Evolutionary conservation across 148 eudicot genomes (phyloP), one percentile per base, ranked within the genome.

Genomic region (Dianthus caryophyllus): DNA sequence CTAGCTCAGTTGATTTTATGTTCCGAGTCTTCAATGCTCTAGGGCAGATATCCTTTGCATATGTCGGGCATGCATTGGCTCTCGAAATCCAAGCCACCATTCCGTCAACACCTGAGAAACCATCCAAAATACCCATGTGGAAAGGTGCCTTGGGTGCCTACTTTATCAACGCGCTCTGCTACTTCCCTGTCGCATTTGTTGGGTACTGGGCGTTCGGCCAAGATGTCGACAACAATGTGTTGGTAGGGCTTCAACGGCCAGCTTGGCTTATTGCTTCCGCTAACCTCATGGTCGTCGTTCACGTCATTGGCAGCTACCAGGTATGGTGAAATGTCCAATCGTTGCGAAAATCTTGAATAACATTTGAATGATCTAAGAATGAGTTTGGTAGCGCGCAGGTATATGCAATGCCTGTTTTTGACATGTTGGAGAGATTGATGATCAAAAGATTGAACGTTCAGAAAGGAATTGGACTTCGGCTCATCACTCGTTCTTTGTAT

Each of bases 281-380:
- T 50, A 93, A 93, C 66, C 76, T 93, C 65, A 89, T 93, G 95
- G 98, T 93, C 25, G 94, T 93, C 38, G 67, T 89, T 63, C 96
- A 93, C 82, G 98, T 93, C 64, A 81, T 93, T 43, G 98, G 98
- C 25, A 93, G 98, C 78, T 93, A 89, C 51, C 96, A 93, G 88
- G 95, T 88, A 73, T 5, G 5, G 17, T 0, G 7, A 22, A 54
- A 2, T 5, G 15, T 2, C 16, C 13, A 3, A 16, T 3, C 16
- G 9, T 20, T n/a, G n/a, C n/a, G n/a, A n/a, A n/a, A n/a, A n/a
- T n/a, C n/a, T n/a, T n/a, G n/a, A n/a, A n/a, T n/a, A n/a, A n/a
- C n/a, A n/a, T n/a, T 7, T 15, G 5, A 1, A n/a, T 18, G 0
- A 46, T 58, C 17, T 71, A 50, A 36, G 14, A 33, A 22, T 14